Conservation (phyloP, 2,329 filamentous ascomycete genomes). For the Penicillium hesseltinei region DNA sequence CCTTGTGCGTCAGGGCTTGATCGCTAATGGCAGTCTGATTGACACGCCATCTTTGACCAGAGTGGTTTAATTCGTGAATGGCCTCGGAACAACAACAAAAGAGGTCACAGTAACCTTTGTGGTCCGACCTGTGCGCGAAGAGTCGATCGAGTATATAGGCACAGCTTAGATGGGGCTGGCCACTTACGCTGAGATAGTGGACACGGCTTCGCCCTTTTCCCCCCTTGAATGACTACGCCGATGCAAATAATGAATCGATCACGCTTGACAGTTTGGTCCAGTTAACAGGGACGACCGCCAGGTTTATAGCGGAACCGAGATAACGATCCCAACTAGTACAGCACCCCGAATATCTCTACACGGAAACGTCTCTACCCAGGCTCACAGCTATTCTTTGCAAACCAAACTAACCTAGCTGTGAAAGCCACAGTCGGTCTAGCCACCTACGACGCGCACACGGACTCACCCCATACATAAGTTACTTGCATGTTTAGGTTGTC, state of each 20-base stretch:
- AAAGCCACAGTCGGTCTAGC: no score
- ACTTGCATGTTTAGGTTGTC: not conserved
- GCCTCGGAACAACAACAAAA: conserved; percentile 30
- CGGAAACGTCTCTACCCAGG: not conserved
- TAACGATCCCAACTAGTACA: not conserved
- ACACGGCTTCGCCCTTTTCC: conserved; percentile 37
- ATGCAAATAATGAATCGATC: conserved; percentile 28
- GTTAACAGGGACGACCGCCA: not conserved
- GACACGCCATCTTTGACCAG: conserved; percentile 23
- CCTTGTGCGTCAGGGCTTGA: conserved; percentile 32
- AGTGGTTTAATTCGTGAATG: conserved; percentile 34
- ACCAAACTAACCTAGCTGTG: not conserved
- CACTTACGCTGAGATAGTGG: conserved; percentile 27
- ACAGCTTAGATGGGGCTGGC: conserved; percentile 33
- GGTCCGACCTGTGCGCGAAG: conserved; percentile 38
- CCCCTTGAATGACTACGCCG: conserved; percentile 38
- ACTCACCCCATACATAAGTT: not conserved
- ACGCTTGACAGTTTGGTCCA: conserved; percentile 4
- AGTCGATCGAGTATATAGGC: conserved; percentile 40
- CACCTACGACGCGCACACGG: not conserved
- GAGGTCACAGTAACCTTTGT: conserved; percentile 37
- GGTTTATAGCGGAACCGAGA: not conserved
- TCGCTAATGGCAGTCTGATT: conserved; percentile 29
- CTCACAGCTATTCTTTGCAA: not conserved
- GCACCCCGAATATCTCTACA: not conserved